phyloP scores from a whole-genome alignment of 1,284 basidiomycete species.

The Ceratobasidium sp. region DNA sequence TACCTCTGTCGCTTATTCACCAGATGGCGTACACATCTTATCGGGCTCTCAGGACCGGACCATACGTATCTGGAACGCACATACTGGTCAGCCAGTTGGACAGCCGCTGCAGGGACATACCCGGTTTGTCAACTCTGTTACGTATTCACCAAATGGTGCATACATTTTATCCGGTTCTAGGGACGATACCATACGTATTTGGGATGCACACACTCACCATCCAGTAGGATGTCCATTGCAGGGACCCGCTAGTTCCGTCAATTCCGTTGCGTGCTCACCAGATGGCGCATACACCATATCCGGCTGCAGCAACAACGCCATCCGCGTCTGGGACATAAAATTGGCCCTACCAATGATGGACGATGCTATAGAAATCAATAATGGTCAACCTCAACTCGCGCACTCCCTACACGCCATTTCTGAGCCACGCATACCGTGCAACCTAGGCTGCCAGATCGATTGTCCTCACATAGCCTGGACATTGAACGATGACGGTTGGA shows the following conservation, averaged over 20 bases:
- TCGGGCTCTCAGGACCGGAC: not conserved
- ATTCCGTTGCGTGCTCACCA: not conserved
- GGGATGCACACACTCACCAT: not conserved
- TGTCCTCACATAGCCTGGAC: too few relatives aligned
- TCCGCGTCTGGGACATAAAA: too few relatives aligned
- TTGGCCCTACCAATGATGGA: too few relatives aligned
- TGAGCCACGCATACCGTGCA: too few relatives aligned
- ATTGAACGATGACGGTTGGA: too few relatives aligned
- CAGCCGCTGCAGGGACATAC: constrained; percentile 57
- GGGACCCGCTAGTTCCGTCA: not conserved
- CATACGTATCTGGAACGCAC: too few relatives aligned
- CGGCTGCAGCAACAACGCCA: too few relatives aligned
- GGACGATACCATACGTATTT: not conserved
- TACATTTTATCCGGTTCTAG: not conserved
- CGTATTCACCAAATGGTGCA: not conserved
- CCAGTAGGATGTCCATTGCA: not conserved
- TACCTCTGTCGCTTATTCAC: not conserved
- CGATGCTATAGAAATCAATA: too few relatives aligned
- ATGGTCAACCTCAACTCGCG: too few relatives aligned
- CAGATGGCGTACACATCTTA: not conserved
- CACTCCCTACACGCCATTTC: too few relatives aligned
- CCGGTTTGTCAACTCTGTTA: not conserved
- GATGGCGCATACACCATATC: not conserved
- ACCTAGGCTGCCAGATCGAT: too few relatives aligned
- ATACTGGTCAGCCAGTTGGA: too few relatives aligned